Evolutionary conservation across 2,329 filamentous ascomycete genomes (phyloP).

Genomic region (Tolypocladium ophioglossoides): DNA sequence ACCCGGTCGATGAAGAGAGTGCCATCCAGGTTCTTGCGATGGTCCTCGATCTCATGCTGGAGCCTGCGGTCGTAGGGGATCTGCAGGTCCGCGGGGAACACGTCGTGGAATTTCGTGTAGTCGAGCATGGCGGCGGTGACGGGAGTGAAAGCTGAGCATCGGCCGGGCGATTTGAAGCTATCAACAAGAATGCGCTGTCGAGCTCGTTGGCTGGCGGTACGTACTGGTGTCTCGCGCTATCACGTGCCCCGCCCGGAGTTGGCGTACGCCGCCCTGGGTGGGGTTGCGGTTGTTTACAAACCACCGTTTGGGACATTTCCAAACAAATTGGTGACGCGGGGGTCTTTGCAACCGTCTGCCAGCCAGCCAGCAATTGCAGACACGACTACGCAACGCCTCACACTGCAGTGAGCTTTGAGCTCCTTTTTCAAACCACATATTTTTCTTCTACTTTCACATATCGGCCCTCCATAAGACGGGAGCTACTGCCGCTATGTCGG

Average conservation of each 20-base stretch:
- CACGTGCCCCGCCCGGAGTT: constrained; percentile 12
- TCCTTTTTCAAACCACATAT: not conserved
- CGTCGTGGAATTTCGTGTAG: constrained; percentile 55
- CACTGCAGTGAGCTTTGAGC: not conserved
- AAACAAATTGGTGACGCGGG: constrained; percentile 3
- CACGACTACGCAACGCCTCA: not conserved
- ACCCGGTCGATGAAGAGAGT: constrained; percentile 73
- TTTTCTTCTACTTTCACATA: not conserved
- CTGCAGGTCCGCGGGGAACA: constrained; percentile 52
- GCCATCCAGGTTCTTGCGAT: constrained; percentile 58
- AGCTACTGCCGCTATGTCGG: constrained; percentile 16
- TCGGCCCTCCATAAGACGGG: not conserved
- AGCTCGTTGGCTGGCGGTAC: not conserved
- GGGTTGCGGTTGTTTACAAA: constrained; percentile 37
- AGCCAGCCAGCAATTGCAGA: not conserved
- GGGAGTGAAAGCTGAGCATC: not conserved
- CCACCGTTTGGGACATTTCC: constrained; percentile 19
- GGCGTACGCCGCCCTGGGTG: too few species aligned
- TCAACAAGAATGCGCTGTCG: not conserved
- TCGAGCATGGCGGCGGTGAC: constrained; percentile 39
- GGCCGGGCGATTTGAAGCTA: not conserved
- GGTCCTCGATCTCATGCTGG: constrained; percentile 52
- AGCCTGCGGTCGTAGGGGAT: constrained; percentile 52
- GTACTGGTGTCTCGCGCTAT: constrained; percentile 7
- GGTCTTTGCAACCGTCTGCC: not conserved